Evolutionary conservation across 225 moss, liverwort and hornwort species (phyloP).

Genomic region (Marchantia polymorpha): DNA sequence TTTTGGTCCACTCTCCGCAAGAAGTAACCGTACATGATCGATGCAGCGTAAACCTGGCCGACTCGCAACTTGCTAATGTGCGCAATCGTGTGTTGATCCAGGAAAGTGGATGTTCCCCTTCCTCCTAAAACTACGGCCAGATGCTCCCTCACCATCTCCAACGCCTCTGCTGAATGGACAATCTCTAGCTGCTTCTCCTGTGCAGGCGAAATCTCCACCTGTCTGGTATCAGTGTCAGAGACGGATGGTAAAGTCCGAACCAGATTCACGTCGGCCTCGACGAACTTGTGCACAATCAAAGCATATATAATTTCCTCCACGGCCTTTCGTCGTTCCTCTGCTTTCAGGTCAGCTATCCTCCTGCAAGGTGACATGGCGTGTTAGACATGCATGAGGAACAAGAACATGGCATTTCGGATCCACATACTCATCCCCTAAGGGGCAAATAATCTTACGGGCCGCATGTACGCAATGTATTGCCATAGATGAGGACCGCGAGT

Average conservation of each 20-base stretch:
- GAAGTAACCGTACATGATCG: slow-evolving; percentile 57
- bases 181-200: slow-evolving; percentile 41
- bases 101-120: slow-evolving; percentile 40
- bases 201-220: slow-evolving; percentile 37
- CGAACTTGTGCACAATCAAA: slow-evolving; percentile 48
- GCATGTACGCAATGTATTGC: background rate
- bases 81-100: slow-evolving; percentile 50
- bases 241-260: slow-evolving; percentile 42
- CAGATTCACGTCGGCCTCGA: slow-evolving; percentile 29
- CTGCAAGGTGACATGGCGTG: background rate
- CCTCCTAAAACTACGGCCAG: slow-evolving; percentile 48
- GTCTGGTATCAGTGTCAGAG: slow-evolving; percentile 23
- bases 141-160: slow-evolving; percentile 54
- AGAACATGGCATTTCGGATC: background rate
- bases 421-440: too few relatives aligned
- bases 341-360: slow-evolving; percentile 53
- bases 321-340: slow-evolving; percentile 44
- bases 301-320: slow-evolving; percentile 50
- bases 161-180: slow-evolving; percentile 42
- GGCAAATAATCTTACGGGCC: too few relatives aligned
- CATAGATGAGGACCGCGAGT: too few relatives aligned
- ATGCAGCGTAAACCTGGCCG: slow-evolving; percentile 52
- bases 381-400: background rate
- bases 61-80: slow-evolving; percentile 54
- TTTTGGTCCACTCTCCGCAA: slow-evolving; percentile 48